Evolutionary conservation across 306 rosid genomes (phyloP), one percentile per base, ranked within the genome.

Genomic region (Sicyos baderoa): DNA sequence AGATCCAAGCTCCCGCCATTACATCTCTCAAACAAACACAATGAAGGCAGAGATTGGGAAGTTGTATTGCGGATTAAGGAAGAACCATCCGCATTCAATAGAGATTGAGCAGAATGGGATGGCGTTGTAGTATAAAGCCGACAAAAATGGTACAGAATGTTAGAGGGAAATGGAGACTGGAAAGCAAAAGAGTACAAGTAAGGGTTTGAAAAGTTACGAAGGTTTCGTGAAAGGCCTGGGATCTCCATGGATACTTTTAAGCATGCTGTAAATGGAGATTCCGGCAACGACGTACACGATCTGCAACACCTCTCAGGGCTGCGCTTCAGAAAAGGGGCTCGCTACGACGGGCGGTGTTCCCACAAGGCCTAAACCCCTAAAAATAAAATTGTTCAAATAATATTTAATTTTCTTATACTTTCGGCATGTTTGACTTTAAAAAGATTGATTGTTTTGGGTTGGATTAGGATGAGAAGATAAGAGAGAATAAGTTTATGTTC

Each of bases 41-140:
- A 56, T 7, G 56, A 54, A 49, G 51, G 32, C 54, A 57, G 59
- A 70, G 57, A 52, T 61, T 9, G 53, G 14, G 69, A 9, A 76
- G 51, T 29, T 50, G 78, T 71, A 76, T 70, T 25, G 69, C 57
- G 54, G 72, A 52, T 12, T 40, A 79, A 48, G 54, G 76, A 66
- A n/a, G 60, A 82, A 70, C 77, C 75, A 72, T 69, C 9, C 45
- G 78, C 72, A 21, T 51, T 77, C 75, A 76, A 10, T 5, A 18
- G 15, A 8, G 76, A 58, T 27, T 22, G 69, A 29, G 7, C 56
- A 12, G 81, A 77, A 54, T 6, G 21, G 21, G 4, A 72, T 9
- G 74, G 51, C 25, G 71, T 2, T 45, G 14, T 55, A 10, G 78
- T n/a, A 78, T 54, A 81, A 44, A 67, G 65, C 6, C 48, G 73